Conservation (phyloP, 2,329 filamentous ascomycete species). For the Pochonia chlamydosporia region DNA sequence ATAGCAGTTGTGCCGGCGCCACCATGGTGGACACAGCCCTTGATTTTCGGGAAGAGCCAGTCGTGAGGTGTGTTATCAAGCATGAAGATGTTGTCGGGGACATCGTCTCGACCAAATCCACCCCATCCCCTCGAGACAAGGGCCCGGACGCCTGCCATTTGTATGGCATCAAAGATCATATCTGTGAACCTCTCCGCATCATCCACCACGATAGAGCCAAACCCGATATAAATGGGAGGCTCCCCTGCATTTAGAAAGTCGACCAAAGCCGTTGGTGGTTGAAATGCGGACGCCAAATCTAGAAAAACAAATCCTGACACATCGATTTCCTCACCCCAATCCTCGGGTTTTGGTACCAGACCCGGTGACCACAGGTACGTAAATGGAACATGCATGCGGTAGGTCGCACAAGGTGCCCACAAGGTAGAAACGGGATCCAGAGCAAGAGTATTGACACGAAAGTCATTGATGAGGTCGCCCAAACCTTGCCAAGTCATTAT, state of each 20-base stretch:
- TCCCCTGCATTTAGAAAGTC: conserved; percentile 52
- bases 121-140: conserved; percentile 74
- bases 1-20: conserved; percentile 73
- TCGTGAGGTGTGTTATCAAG: conserved; percentile 71
- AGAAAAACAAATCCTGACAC: conserved; percentile 76
- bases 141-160: conserved; percentile 60
- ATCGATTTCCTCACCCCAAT: conserved; percentile 66
- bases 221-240: conserved; percentile 67
- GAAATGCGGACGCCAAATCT: conserved; percentile 57
- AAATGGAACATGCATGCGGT: conserved; percentile 67
- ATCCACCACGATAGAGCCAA: conserved; percentile 71
- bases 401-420: conserved; percentile 70
- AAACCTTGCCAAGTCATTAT: conserved; percentile 90
- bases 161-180: conserved; percentile 65
- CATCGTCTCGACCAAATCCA: conserved; percentile 52
- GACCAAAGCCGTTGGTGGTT: conserved; percentile 49
- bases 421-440: conserved; percentile 70
- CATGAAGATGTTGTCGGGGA: conserved; percentile 63
- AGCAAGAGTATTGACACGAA: conserved; percentile 61
- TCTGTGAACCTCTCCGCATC: conserved; percentile 62
- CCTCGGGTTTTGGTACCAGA: conserved; percentile 59
- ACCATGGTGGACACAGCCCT: conserved; percentile 68
- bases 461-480: conserved; percentile 71
- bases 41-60: conserved; percentile 66
- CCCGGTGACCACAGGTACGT: conserved; percentile 68